Percentiles rank a stretch among this genome's conserved stretches.
phyloP scores from a whole-genome alignment of 177 flowering plant species.

The Tripterygium wilfordii region DNA sequence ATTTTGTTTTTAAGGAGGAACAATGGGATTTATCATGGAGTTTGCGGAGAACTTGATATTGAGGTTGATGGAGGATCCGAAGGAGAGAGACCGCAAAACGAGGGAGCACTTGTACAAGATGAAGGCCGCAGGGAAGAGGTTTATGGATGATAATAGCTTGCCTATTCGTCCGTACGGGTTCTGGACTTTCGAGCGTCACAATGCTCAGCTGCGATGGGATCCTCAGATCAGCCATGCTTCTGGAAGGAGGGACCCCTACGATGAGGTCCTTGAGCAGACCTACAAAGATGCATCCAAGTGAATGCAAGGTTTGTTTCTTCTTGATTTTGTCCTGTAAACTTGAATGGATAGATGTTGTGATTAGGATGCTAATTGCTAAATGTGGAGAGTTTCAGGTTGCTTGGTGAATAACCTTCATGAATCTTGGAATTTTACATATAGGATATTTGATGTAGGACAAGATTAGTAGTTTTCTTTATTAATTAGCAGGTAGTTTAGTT shows the following conservation, averaged over 20 bases:
- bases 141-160: conserved; percentile 81
- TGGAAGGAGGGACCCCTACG: conserved; percentile 89
- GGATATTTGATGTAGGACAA: no score
- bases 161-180: conserved; percentile 93
- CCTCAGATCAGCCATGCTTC: conserved; percentile 82
- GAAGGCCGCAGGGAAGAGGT: conserved; percentile 67
- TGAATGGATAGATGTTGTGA: conserved; percentile 1
- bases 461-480: no score
- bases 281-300: conserved; percentile 13
- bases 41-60: conserved; percentile 83
- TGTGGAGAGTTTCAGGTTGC: background rate
- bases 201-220: conserved; percentile 77
- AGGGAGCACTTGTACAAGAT: conserved; percentile 64
- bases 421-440: no score
- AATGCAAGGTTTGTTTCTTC: conserved; percentile 11
- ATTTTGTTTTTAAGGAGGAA: no score
- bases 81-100: conserved; percentile 66
- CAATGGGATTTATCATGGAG: conserved; percentile 86
- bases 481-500: no score
- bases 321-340: background rate
- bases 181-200: conserved; percentile 96
- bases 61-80: conserved; percentile 86
- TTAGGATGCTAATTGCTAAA: no score
- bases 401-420: no score
- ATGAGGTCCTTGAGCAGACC: conserved; percentile 55